Evolutionary conservation across 805 yeast genomes (phyloP).

Genomic region (Lachancea thermotolerans): DNA sequence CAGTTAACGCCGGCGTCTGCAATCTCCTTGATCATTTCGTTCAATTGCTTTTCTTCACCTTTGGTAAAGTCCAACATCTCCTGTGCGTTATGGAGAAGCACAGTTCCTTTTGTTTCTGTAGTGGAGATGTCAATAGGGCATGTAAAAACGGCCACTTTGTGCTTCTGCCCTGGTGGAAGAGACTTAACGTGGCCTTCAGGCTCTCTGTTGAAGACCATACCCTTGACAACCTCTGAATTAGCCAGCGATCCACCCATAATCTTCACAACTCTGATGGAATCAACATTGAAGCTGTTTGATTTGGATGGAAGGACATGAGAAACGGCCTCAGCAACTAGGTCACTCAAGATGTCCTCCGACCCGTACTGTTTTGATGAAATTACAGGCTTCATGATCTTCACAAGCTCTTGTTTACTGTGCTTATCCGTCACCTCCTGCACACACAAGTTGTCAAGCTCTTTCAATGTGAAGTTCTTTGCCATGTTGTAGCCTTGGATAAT

Average conservation of each 20-base stretch:
- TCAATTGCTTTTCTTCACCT: slow-evolving; percentile 94
- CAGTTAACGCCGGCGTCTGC: slow-evolving; percentile 80
- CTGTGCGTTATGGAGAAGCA: slow-evolving; percentile 87
- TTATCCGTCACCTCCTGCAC: slow-evolving; percentile 48
- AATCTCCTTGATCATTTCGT: slow-evolving; percentile 74
- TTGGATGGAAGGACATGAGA: slow-evolving; percentile 60
- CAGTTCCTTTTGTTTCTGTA: slow-evolving; percentile 98
- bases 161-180: slow-evolving; percentile 39
- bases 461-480: slow-evolving; percentile 71
- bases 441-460: slow-evolving; percentile 58
- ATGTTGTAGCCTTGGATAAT: slow-evolving; percentile 86
- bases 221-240: slow-evolving; percentile 76
- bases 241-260: slow-evolving; percentile 85
- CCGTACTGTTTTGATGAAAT: slow-evolving; percentile 93
- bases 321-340: slow-evolving; percentile 80
- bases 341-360: slow-evolving; percentile 67
- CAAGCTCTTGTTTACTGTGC: slow-evolving; percentile 46
- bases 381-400: slow-evolving; percentile 76
- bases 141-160: slow-evolving; percentile 88
- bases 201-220: slow-evolving; percentile 97
- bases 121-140: slow-evolving; percentile 92
- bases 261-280: slow-evolving; percentile 90
- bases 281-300: slow-evolving; percentile 64
- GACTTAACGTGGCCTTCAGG: slow-evolving; percentile 89
- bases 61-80: slow-evolving; percentile 94